Percentiles rank a stretch among this genome's conserved stretches.
phyloP scores from a whole-genome alignment of 2,329 filamentous ascomycete genomes.

The Botrytis squamosa region DNA sequence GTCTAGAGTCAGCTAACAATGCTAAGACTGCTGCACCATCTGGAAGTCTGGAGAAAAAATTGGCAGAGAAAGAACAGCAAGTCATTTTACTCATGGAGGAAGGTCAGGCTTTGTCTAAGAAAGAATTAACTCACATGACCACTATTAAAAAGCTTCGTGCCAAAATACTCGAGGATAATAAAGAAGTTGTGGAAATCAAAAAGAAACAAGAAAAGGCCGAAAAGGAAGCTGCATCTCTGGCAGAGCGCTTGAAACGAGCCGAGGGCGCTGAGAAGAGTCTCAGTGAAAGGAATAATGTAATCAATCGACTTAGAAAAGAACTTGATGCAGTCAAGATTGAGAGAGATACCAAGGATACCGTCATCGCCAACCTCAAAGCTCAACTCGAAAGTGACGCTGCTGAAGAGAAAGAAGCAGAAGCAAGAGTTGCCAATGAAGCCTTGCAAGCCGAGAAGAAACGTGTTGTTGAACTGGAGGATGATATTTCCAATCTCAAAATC shows the following conservation, averaged over 20 bases:
- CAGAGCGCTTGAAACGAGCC: constrained; percentile 49
- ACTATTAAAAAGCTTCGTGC: constrained; percentile 78
- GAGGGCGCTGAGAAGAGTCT: constrained; percentile 56
- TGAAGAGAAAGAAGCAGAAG: constrained; percentile 64
- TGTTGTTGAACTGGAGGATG: constrained; percentile 55
- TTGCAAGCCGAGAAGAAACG: constrained; percentile 63
- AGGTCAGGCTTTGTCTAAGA: constrained; percentile 82
- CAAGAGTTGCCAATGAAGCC: constrained; percentile 64
- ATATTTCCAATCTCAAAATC: constrained; percentile 64
- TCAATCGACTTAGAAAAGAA: constrained; percentile 54
- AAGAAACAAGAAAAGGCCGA: constrained; percentile 59
- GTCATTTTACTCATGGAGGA: constrained; percentile 90
- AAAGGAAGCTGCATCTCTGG: constrained; percentile 49
- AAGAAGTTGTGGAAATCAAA: constrained; percentile 58
- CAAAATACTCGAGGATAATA: constrained; percentile 65
- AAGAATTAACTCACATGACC: constrained; percentile 78
- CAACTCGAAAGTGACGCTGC: constrained; percentile 68
- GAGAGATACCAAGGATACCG: constrained; percentile 59
- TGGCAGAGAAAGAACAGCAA: constrained; percentile 87
- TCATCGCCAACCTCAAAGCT: constrained; percentile 65
- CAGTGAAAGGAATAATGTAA: constrained; percentile 52
- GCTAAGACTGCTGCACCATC: constrained; percentile 60
- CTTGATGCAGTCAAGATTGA: constrained; percentile 62
- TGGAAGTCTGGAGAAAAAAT: constrained; percentile 70
- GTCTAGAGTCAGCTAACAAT: constrained; percentile 71